Conservation (phyloP, 176 grass and related monocot species). For the Oryza longistaminata region DNA sequence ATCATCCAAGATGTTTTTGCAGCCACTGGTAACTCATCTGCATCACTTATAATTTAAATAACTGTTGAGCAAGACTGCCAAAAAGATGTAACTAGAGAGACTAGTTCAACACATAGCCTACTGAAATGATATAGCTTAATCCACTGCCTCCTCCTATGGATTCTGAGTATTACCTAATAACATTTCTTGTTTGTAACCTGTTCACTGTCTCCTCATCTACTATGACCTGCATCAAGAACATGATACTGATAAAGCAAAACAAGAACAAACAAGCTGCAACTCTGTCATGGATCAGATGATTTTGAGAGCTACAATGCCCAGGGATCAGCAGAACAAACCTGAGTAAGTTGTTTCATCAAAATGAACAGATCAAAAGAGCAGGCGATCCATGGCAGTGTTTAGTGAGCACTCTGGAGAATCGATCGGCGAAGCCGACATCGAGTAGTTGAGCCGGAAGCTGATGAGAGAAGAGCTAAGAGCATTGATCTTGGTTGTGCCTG, state of each 20-base stretch:
- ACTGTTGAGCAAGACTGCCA: background rate
- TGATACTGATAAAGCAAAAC: slow-evolving; percentile 7
- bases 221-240: slow-evolving; percentile 20
- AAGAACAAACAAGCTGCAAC: slow-evolving; percentile 35
- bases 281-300: background rate
- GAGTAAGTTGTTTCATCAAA: background rate
- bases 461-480: slow-evolving; percentile 31
- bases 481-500: slow-evolving; percentile 38
- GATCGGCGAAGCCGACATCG: background rate
- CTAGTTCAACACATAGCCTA: background rate
- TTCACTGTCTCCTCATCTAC: background rate
- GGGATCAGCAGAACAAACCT: slow-evolving; percentile 6
- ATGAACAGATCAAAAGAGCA: background rate
- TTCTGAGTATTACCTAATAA: background rate
- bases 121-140: background rate
- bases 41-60: background rate
- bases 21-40: background rate
- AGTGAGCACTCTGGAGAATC: background rate
- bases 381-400: background rate
- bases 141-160: background rate
- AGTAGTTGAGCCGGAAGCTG: slow-evolving; percentile 52
- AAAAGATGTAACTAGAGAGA: background rate
- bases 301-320: background rate
- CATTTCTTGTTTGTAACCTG: background rate
- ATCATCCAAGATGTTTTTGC: background rate